These are phyloP conservation scores for Gamsiella multidivaricata DNA, from an alignment of 192 early-diverging fungal species.

Conservation along the genomic window DNA sequence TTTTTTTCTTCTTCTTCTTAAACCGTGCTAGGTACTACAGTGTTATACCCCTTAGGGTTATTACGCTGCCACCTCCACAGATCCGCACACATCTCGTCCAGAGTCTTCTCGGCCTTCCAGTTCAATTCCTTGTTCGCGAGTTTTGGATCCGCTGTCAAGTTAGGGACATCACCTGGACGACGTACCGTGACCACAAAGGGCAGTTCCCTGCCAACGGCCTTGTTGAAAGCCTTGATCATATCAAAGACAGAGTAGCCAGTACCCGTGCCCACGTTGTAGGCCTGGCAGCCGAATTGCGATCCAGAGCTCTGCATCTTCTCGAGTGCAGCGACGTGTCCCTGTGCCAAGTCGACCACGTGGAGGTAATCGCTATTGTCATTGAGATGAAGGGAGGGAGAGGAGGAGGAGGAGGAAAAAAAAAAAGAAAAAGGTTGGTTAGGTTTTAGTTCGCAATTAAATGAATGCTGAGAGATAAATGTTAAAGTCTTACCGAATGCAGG, in stretches of 20 bases:
- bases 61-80: conserved; percentile 66
- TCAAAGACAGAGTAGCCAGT: conserved; percentile 91
- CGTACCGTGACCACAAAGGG: conserved; percentile 70
- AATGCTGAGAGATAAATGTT: not conserved
- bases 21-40: too few species aligned
- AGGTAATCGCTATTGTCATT: conserved; percentile 83
- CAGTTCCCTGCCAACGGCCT: conserved; percentile 83
- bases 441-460: not conserved
- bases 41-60: conserved; percentile 61
- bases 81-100: conserved; percentile 70
- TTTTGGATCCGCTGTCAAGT: conserved; percentile 58
- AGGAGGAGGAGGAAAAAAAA: not conserved
- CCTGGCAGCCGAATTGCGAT: conserved; percentile 55
- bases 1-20: too few species aligned
- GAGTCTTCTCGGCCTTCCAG: conserved; percentile 56
- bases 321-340: conserved; percentile 88
- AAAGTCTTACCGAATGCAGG: conserved; percentile 56
- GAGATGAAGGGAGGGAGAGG: not conserved
- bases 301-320: conserved; percentile 72
- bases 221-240: conserved; percentile 85
- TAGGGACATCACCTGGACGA: conserved; percentile 65
- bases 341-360: conserved; percentile 92
- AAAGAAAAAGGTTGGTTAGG: not conserved
- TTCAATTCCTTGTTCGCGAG: conserved; percentile 61
- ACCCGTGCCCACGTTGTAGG: conserved; percentile 94